Evolutionary conservation across 192 early-diverging fungal genomes (phyloP).

Genomic region (Chytriomyces hyalinus): DNA sequence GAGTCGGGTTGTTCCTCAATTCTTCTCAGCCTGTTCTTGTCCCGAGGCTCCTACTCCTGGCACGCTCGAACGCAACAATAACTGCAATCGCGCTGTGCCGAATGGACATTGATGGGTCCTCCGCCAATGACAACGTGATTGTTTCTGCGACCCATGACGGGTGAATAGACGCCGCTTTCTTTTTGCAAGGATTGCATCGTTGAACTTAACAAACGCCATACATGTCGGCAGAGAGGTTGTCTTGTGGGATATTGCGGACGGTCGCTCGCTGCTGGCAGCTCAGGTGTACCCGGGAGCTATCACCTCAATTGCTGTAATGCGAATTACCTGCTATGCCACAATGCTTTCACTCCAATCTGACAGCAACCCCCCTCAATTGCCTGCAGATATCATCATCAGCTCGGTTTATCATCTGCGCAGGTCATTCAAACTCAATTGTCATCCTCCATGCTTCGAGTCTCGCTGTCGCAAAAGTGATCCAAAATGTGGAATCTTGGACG

Average conservation of each 20-base stretch:
- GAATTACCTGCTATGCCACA: neutral
- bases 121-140: constrained; percentile 40
- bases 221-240: constrained; percentile 37
- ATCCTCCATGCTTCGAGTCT: constrained; percentile 43
- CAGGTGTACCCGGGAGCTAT: constrained; percentile 38
- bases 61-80: constrained; percentile 33
- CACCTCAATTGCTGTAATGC: constrained; percentile 31
- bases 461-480: constrained; percentile 23
- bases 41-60: constrained; percentile 35
- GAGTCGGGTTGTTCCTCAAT: neutral
- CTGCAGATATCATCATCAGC: constrained; percentile 45
- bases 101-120: constrained; percentile 43
- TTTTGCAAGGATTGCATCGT: no score
- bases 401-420: constrained; percentile 41
- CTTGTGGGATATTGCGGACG: constrained; percentile 55
- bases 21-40: constrained; percentile 10
- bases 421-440: constrained; percentile 29
- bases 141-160: constrained; percentile 17
- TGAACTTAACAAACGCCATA: no score
- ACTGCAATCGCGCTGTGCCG: constrained; percentile 38
- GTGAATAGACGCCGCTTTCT: neutral
- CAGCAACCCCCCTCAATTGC: neutral
- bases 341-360: no score
- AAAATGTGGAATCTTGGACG: constrained; percentile 36
- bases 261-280: constrained; percentile 46